phyloP scores from a whole-genome alignment of 164 flowering plant genomes.

The Vitis labrusca region DNA sequence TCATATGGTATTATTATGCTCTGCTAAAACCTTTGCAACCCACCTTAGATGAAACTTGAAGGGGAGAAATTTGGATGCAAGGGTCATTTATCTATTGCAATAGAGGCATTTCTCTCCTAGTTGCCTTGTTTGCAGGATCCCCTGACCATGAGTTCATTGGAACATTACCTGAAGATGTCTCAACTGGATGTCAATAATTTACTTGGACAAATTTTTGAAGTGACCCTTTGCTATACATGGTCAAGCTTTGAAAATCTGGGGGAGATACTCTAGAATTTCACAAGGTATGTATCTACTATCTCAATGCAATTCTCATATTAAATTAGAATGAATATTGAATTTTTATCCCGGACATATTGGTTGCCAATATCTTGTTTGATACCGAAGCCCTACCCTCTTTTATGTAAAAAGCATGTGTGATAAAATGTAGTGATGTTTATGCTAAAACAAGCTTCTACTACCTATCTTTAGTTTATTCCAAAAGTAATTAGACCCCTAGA shows the following conservation, averaged over 20 bases:
- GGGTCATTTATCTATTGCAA: slow-evolving; percentile 86
- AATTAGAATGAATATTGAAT: background rate
- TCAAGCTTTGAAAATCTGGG: slow-evolving; percentile 87
- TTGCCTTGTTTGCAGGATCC: background rate
- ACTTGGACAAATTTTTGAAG: slow-evolving; percentile 73
- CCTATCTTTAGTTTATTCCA: no score
- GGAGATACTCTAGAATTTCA: slow-evolving; percentile 99
- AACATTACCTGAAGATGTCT: background rate
- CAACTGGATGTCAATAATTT: background rate
- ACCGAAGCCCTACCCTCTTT: no score
- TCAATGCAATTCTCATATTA: background rate
- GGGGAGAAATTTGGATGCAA: slow-evolving; percentile 92
- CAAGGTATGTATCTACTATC: slow-evolving; percentile 51
- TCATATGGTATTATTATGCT: background rate
- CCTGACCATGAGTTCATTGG: background rate
- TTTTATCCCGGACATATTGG: background rate
- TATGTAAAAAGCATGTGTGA: no score
- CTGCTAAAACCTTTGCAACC: slow-evolving; percentile 6
- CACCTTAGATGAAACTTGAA: slow-evolving; percentile 76
- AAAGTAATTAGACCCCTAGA: no score
- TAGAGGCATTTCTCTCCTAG: slow-evolving; percentile 61
- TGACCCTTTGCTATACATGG: slow-evolving; percentile 92
- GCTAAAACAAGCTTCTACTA: no score
- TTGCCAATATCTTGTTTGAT: no score
- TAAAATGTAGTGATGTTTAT: no score